Conservation (phyloP, 805 yeast genomes). For the Saccharomycopsis synnaedendra region DNA sequence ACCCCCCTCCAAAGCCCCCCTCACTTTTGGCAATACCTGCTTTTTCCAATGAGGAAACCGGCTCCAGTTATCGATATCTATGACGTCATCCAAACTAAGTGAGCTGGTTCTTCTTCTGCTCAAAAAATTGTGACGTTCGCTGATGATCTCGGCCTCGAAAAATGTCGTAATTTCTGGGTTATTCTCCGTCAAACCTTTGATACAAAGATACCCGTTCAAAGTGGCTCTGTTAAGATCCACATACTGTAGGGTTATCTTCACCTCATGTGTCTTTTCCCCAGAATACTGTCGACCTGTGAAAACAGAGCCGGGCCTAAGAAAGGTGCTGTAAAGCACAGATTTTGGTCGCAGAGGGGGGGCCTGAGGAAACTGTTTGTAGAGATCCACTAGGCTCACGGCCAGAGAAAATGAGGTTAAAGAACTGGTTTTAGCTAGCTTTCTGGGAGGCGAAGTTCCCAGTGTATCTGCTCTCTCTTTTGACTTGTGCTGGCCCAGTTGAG, state of each 20-base stretch:
- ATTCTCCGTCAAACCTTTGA: slow-evolving; percentile 53
- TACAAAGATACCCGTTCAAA: slow-evolving; percentile 54
- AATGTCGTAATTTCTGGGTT: slow-evolving; percentile 67
- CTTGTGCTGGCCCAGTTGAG: too few relatives aligned
- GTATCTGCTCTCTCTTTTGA: too few relatives aligned
- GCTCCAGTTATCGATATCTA: slow-evolving; percentile 13
- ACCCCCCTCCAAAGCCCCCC: not conserved
- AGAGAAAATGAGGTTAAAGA: too few relatives aligned
- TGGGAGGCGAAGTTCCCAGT: too few relatives aligned
- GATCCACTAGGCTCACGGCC: too few relatives aligned
- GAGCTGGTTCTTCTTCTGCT: slow-evolving; percentile 5
- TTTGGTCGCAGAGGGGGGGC: too few relatives aligned
- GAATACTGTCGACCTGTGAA: slow-evolving; percentile 26
- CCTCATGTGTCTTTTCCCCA: slow-evolving; percentile 31
- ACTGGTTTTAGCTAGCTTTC: too few relatives aligned
- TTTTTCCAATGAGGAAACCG: slow-evolving; percentile 10
- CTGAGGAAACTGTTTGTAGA: too few relatives aligned
- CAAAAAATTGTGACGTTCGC: slow-evolving; percentile 37
- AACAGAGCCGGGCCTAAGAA: slow-evolving; percentile 19
- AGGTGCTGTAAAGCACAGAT: not conserved
- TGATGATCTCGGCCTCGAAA: slow-evolving; percentile 57
- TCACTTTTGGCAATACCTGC: slow-evolving; percentile 7
- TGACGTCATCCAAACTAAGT: slow-evolving; percentile 5
- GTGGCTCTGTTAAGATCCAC: slow-evolving; percentile 37
- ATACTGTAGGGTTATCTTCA: slow-evolving; percentile 44